A percentile compares a stretch with the other conserved stretches of the same genome.
phyloP scores from a whole-genome alignment of 352 stramenopile genomes.

The Plasmopara muralis region DNA sequence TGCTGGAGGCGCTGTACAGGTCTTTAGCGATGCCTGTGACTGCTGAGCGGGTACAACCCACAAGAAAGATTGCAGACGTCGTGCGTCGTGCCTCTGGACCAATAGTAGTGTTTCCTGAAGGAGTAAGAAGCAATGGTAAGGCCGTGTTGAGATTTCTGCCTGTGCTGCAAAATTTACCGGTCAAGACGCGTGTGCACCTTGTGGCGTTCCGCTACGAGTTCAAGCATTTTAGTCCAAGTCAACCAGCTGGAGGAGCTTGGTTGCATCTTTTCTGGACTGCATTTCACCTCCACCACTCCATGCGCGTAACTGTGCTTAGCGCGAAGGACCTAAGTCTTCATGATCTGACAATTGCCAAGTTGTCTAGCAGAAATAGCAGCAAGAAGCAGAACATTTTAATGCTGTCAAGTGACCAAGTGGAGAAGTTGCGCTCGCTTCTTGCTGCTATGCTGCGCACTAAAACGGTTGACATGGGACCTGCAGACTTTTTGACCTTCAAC shows the following conservation, averaged over 20 bases:
- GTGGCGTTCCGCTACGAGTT: constrained; percentile 77
- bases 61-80: constrained; percentile 70
- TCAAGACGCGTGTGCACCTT: constrained; percentile 55
- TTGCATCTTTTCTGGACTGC: constrained; percentile 58
- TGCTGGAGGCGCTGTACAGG: constrained; percentile 61
- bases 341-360: constrained; percentile 24
- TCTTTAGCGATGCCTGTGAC: constrained; percentile 42
- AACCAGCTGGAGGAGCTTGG: constrained; percentile 52
- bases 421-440: constrained; percentile 55
- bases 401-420: constrained; percentile 45
- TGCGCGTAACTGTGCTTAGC: constrained; percentile 52
- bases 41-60: constrained; percentile 27
- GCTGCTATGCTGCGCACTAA: constrained; percentile 79
- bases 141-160: constrained; percentile 62
- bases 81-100: constrained; percentile 46
- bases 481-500: constrained; percentile 79
- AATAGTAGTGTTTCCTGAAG: constrained; percentile 71
- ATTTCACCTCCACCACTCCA: constrained; percentile 62
- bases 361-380: constrained; percentile 18
- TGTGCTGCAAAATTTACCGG: constrained; percentile 54
- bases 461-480: constrained; percentile 51
- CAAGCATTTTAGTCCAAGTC: constrained; percentile 64
- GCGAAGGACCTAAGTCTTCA: constrained; percentile 56
- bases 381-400: constrained; percentile 25
- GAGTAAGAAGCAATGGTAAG: constrained; percentile 74